Evolutionary conservation across 2,329 filamentous ascomycete species (phyloP).

Genomic region (Diaporthe caulivora): DNA sequence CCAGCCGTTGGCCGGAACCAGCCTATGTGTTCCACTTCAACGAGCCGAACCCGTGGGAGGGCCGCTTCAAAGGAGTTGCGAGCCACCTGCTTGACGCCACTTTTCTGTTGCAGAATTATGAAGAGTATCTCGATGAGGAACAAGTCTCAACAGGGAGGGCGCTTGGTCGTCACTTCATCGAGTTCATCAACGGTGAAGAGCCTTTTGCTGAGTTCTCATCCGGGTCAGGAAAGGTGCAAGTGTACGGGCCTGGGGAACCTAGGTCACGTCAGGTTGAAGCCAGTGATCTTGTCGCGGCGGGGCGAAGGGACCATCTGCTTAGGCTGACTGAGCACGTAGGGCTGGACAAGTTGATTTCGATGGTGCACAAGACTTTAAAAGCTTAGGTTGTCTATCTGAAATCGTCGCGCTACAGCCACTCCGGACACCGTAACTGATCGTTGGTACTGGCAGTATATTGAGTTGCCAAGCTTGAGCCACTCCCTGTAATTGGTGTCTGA

Average conservation of each 20-base stretch:
- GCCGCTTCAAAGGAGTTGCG: conserved; percentile 53
- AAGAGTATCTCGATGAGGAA: conserved; percentile 50
- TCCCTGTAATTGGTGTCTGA: too few relatives aligned
- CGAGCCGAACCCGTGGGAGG: conserved; percentile 60
- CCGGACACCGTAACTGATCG: too few relatives aligned
- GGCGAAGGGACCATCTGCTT: neutral
- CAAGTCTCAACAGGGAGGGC: conserved; percentile 48
- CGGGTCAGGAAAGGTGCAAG: neutral
- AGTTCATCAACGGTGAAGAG: conserved; percentile 52
- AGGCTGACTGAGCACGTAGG: neutral
- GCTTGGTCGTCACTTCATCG: conserved; percentile 54
- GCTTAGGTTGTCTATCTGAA: neutral
- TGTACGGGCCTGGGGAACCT: neutral
- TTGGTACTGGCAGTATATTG: too few relatives aligned
- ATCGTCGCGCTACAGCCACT: too few relatives aligned
- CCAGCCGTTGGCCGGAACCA: neutral
- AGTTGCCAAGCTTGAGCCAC: too few relatives aligned
- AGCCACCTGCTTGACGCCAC: conserved; percentile 60
- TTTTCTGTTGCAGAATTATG: conserved; percentile 60
- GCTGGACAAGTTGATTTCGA: neutral
- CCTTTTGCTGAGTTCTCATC: neutral
- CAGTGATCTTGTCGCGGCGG: neutral
- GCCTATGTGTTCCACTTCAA: conserved; percentile 53
- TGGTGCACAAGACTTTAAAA: neutral
- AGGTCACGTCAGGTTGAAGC: neutral